Conservation (phyloP, 2,329 filamentous ascomycete species). For the Pseudomassariella vexata region DNA sequence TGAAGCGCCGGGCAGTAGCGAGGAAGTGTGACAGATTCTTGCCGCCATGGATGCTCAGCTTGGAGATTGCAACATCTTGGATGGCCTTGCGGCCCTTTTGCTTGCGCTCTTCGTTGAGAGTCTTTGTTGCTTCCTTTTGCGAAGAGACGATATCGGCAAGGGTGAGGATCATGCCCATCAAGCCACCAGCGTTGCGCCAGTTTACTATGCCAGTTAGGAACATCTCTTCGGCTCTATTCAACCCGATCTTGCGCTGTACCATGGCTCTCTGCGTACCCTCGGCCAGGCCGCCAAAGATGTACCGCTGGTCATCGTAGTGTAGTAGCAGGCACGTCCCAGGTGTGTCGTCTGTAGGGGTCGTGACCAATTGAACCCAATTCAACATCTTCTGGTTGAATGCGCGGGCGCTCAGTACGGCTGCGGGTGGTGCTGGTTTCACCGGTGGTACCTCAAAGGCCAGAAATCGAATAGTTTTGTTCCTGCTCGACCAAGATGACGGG, state of each 20-base stretch:
- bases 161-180: slow-evolving; percentile 81
- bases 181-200: slow-evolving; percentile 73
- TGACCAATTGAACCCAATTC: slow-evolving; percentile 67
- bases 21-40: slow-evolving; percentile 75
- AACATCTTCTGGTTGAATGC: slow-evolving; percentile 51
- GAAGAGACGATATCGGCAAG: slow-evolving; percentile 62
- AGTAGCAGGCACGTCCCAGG: slow-evolving; percentile 72
- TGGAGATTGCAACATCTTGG: slow-evolving; percentile 16
- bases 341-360: slow-evolving; percentile 83
- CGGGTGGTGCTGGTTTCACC: neutral
- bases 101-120: slow-evolving; percentile 33
- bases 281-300: slow-evolving; percentile 74
- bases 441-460: neutral
- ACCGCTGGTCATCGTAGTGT: slow-evolving; percentile 75
- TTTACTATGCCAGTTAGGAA: slow-evolving; percentile 75
- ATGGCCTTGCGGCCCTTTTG: slow-evolving; percentile 27
- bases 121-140: slow-evolving; percentile 33
- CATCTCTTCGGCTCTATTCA: slow-evolving; percentile 66
- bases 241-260: slow-evolving; percentile 58
- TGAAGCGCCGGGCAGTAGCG: slow-evolving; percentile 77
- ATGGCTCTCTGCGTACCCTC: slow-evolving; percentile 82
- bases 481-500: neutral
- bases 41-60: slow-evolving; percentile 68
- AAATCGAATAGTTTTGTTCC: neutral
- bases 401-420: neutral